Evolutionary conservation across 257 asterid species (phyloP).

Genomic region (Plantago major): DNA sequence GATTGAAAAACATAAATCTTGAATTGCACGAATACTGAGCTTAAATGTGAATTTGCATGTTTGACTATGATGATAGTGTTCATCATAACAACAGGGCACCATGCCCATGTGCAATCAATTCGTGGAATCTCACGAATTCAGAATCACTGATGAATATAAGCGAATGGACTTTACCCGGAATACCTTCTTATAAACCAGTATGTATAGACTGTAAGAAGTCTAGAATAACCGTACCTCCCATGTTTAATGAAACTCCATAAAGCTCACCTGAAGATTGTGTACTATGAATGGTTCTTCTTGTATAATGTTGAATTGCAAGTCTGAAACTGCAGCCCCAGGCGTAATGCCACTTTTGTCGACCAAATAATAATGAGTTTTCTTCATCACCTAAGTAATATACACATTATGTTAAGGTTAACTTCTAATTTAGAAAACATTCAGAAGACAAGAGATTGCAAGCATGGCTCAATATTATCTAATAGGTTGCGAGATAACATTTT

Average conservation of each 20-base stretch:
- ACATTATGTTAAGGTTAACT: conserved; percentile 9
- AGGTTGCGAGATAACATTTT: too few relatives aligned
- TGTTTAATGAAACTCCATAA: conserved; percentile 8
- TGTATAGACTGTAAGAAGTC: background rate
- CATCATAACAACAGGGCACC: background rate
- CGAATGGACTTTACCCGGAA: background rate
- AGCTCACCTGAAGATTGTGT: conserved; percentile 62
- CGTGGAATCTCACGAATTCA: background rate
- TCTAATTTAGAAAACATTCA: conserved; percentile 8
- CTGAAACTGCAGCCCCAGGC: conserved; percentile 97
- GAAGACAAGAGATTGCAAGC: conserved; percentile 2
- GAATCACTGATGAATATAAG: background rate
- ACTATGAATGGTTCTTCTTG: conserved; percentile 72
- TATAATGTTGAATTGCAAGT: conserved; percentile 76
- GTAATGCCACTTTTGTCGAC: conserved; percentile 64
- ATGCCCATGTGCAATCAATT: background rate
- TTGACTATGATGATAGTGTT: too few relatives aligned
- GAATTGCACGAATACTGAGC: background rate
- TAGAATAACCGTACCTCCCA: background rate
- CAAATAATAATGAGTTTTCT: conserved; percentile 90
- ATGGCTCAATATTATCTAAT: too few relatives aligned
- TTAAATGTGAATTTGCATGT: background rate
- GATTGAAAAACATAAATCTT: background rate
- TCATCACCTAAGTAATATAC: conserved; percentile 74
- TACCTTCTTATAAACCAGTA: background rate